These are phyloP conservation scores for Gloeostereum incarnatum DNA, from an alignment of 768 basidiomycete genomes.

Conservation along the genomic window DNA sequence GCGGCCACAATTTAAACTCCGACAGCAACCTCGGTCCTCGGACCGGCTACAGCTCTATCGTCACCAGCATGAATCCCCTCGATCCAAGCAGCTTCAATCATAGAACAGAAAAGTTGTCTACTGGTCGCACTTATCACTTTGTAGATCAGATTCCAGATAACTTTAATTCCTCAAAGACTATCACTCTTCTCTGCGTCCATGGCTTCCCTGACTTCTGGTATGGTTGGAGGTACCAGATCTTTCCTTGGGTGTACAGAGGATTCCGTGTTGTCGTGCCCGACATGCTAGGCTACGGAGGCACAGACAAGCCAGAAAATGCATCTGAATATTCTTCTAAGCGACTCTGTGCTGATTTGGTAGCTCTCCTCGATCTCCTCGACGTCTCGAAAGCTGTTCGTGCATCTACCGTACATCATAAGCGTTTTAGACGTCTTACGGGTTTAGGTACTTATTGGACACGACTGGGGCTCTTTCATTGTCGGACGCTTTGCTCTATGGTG, in stretches of 20 bases:
- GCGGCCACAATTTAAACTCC: conserved; percentile 2
- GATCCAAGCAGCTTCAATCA: conserved; percentile 43
- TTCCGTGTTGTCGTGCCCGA: conserved; percentile 52
- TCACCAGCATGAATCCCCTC: conserved; percentile 27
- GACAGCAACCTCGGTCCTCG: conserved; percentile 3
- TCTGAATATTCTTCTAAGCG: conserved; percentile 50
- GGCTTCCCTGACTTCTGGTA: conserved; percentile 68
- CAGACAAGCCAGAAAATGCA: conserved; percentile 49
- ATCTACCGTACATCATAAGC: not conserved
- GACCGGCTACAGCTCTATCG: conserved; percentile 10
- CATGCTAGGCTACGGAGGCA: conserved; percentile 53
- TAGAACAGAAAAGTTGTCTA: conserved; percentile 37
- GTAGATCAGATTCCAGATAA: conserved; percentile 53
- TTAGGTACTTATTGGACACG: conserved; percentile 66
- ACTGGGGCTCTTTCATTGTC: conserved; percentile 66
- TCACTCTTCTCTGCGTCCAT: conserved; percentile 65
- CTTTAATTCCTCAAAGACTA: conserved; percentile 27
- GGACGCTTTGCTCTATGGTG: conserved; percentile 67
- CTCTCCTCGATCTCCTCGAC: conserved; percentile 49
- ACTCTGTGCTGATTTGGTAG: conserved; percentile 53
- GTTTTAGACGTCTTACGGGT: not conserved
- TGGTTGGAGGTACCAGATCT: conserved; percentile 70
- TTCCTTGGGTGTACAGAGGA: conserved; percentile 53
- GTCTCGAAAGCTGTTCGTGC: conserved; percentile 44
- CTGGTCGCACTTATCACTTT: conserved; percentile 61